phyloP scores from a whole-genome alignment of 1,284 basidiomycete species.

The Pseudozyma thailandica region DNA sequence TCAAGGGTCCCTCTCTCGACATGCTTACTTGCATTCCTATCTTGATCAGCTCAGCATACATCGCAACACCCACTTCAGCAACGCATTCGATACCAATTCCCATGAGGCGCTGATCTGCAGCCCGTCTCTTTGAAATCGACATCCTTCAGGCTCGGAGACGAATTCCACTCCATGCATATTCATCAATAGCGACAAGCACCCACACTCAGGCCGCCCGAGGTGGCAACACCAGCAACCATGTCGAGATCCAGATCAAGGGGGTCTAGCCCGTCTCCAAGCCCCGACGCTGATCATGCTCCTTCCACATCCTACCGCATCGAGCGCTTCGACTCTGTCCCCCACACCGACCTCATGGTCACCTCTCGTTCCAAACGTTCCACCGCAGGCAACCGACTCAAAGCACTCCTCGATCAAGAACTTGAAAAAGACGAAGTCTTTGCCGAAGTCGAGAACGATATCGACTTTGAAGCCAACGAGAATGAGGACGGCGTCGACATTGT shows the following conservation, averaged over 20 bases:
- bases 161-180: too few relatives aligned
- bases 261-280: neutral
- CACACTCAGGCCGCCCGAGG: neutral
- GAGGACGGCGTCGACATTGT: slow-evolving; percentile 64
- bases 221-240: neutral
- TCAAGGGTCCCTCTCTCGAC: too few relatives aligned
- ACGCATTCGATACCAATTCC: neutral
- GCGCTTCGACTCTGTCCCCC: slow-evolving; percentile 9
- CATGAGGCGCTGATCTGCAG: too few relatives aligned
- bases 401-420: slow-evolving; percentile 60
- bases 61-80: neutral
- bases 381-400: slow-evolving; percentile 58
- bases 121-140: too few relatives aligned
- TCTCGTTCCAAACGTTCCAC: slow-evolving; percentile 48
- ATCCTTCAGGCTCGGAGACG: too few relatives aligned
- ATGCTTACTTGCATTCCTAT: too few relatives aligned
- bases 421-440: slow-evolving; percentile 63
- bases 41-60: too few relatives aligned
- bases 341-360: slow-evolving; percentile 37
- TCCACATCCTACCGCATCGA: slow-evolving; percentile 35
- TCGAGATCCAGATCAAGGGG: slow-evolving; percentile 3
- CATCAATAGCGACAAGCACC: neutral
- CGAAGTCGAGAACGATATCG: slow-evolving; percentile 61
- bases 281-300: neutral
- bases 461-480: slow-evolving; percentile 56